Evolutionary conservation across 2,329 filamentous ascomycete species (phyloP).

Genomic region (Monilinia fructigena): DNA sequence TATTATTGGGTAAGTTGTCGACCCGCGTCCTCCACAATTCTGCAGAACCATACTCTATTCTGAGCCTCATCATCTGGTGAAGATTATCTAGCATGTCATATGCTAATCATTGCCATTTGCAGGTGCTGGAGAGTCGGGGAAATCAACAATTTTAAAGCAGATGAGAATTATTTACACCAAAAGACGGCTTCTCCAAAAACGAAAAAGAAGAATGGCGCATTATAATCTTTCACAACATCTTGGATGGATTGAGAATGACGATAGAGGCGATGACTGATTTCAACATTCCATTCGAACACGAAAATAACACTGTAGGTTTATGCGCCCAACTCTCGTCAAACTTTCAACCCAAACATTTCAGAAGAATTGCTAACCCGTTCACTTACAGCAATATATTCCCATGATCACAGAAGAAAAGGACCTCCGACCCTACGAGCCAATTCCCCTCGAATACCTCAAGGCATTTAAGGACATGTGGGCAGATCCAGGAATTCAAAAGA

Average conservation of each 20-base stretch:
- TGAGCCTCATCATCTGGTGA: not conserved
- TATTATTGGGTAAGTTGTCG: constrained; percentile 73
- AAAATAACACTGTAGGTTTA: constrained; percentile 70
- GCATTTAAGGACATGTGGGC: constrained; percentile 84
- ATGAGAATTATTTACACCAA: constrained; percentile 97
- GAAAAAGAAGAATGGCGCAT: constrained; percentile 93
- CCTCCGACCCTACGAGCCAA: constrained; percentile 75
- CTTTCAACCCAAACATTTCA: not conserved
- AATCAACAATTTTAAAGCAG: constrained; percentile 96
- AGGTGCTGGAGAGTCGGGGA: constrained; percentile 95
- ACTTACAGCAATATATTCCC: constrained; percentile 70
- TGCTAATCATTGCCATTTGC: constrained; percentile 28
- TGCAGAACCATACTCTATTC: constrained; percentile 11
- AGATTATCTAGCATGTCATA: not conserved
- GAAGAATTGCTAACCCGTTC: constrained; percentile 16
- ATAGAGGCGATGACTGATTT: constrained; percentile 89
- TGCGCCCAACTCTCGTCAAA: not conserved
- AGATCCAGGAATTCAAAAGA: constrained; percentile 78
- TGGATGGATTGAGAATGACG: constrained; percentile 88
- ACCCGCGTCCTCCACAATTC: constrained; percentile 21
- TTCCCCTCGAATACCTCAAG: constrained; percentile 73
- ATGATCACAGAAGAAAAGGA: constrained; percentile 78
- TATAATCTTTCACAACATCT: constrained; percentile 92
- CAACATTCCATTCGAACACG: constrained; percentile 72
- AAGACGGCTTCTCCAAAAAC: constrained; percentile 77